A percentile compares a stretch with the other conserved stretches of the same genome.
Conservation (phyloP, 257 asterid species). For the Solanum rostratum region DNA sequence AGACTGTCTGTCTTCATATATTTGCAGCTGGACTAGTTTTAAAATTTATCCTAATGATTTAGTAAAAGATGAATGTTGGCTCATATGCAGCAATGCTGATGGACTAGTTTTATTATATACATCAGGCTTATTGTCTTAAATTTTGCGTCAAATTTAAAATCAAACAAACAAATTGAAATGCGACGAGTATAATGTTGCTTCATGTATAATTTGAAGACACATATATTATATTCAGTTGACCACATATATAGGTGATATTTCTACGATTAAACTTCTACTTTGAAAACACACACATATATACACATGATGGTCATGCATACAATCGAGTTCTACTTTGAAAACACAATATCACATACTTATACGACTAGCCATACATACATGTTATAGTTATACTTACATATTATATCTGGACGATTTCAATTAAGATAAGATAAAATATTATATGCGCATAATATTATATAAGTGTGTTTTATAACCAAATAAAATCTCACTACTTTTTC, state of each 20-base stretch:
- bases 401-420: not conserved
- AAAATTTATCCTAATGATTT: not conserved
- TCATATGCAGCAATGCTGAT: no score
- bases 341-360: not conserved
- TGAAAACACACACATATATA: not conserved
- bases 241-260: not conserved
- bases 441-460: no score
- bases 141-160: not conserved
- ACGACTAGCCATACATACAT: not conserved
- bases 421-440: not conserved
- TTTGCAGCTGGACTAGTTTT: not conserved
- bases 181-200: accelerated
- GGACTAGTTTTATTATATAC: no score
- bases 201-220: not conserved
- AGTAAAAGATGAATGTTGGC: not conserved
- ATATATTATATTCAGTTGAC: not conserved
- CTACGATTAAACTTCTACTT: not conserved
- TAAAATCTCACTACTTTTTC: not conserved
- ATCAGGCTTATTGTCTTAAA: not conserved
- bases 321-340: not conserved
- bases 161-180: not conserved
- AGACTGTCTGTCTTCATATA: not conserved
- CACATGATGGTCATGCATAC: not conserved
- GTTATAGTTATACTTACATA: not conserved
- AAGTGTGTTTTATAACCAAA: not conserved